Base-by-base conservation (phyloP, 306 rosid genomes). In the Cicer judaicum region DNA sequence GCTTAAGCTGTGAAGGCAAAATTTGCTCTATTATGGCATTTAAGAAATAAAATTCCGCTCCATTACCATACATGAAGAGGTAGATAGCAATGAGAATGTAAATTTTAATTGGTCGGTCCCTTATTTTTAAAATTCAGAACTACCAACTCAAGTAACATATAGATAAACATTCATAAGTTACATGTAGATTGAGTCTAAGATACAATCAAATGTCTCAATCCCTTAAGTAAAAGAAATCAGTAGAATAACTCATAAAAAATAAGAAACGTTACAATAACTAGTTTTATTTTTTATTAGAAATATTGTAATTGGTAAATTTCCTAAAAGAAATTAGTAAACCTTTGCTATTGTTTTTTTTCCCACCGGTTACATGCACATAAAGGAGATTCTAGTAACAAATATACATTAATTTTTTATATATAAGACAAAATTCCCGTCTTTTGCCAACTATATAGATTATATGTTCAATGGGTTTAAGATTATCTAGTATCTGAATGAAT, bases 371-470 rank as follows among this genome's bases (percentile, higher is more conserved):
- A 34, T 34, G 12, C 43, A 29, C 65, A 60, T 34, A 16, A 7
- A 59, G 24, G 59, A 68, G 73, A 68, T 48, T 68, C 59, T 13
- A 47, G 59, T 13, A 68, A 48, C 44, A 13, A 13, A 68, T 68
- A 24, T 2, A 29, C 2, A 21, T 46, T 16, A 16, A 16, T 46
- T 12, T 0, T 46, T 44, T 19, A 3, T 19, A 19, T 11, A 29
- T 12, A 68, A 29, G 59, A 68, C 59, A 68, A 48, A 48, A 24
- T n/a, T 68, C 56, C 59, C 29, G 43, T 68, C 73, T 8, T 68
- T 34, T 68, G 73, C 56, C 73, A 68, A 68, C 73, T 47, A 47
- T 11, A 67, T 41, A 67, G 40, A 18, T 64, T 64, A 64, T 29
- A 44, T 44, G 5, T 13, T 46, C 72, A 44, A 41, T 18, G 21